Base-by-base conservation (phyloP, 805 yeast genomes). In the Grigorovia yakushimaensis region DNA sequence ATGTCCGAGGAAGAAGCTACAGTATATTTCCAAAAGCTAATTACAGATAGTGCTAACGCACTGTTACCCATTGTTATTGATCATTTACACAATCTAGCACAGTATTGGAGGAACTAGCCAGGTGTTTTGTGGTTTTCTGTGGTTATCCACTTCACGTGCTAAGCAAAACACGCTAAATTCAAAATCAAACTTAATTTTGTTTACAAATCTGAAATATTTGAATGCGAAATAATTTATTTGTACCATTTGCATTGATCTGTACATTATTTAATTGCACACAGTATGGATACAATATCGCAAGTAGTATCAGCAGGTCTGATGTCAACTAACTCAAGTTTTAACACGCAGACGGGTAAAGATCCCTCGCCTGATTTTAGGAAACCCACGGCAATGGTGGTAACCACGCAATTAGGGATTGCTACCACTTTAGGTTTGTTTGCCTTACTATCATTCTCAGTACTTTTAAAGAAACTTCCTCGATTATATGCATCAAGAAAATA, bases 1-100 rank as follows among this genome's bases (percentile, higher is more conserved):
- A 78, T 93, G 84, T 81, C 84, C 39, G 99, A 93, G 57, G 98
- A 89, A 61, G 97, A 89, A 59, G 98, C 98, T 0, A 88, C 93
- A 19, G 69, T 86, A 21, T 96, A 91, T 59, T 91, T 93, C 79
- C 98, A 93, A 61, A 87, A 82, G 52, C 74, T 93, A 60, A 94
- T 93, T 57, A 91, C 88, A 58, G 96, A 87, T 57, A 86, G 96
- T 67, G 97, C 93, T 17, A 86, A 80, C 61, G 98, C 98, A 0
- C 77, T 93, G 49, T 65, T 91, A 49, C 98, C 98, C 0, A 89
- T 89, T 60, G 96, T 94, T 17, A 93, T 93, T 47, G 99, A 93
- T 60, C 79, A 96, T 53, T 69, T 93, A 45, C 99, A 93, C 64
- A 88, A 91, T 66, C 73, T 93, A 61, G 97, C 99, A 0, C 99